Evolutionary conservation across 805 yeast genomes (phyloP).

Genomic region (Monosporozyma solicola): DNA sequence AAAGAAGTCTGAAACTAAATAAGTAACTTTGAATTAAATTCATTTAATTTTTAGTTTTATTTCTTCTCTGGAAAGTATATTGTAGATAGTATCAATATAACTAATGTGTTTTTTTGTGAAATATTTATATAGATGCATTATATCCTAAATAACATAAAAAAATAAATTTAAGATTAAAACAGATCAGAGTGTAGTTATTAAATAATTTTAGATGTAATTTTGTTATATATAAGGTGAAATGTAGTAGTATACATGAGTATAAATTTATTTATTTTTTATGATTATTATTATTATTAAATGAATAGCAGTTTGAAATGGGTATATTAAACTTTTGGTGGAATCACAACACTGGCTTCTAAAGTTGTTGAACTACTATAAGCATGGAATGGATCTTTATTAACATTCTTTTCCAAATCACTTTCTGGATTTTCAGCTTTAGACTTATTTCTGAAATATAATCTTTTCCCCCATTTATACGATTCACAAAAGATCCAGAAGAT

Average conservation of each 20-base stretch:
- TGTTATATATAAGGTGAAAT: neutral
- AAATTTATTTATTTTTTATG: neutral
- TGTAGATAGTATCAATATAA: neutral
- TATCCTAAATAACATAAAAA: neutral
- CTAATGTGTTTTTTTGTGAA: neutral
- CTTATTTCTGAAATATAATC: constrained; percentile 40
- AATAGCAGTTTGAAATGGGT: neutral
- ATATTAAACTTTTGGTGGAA: constrained; percentile 4
- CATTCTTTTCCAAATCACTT: constrained; percentile 46
- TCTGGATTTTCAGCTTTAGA: constrained; percentile 48
- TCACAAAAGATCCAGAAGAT: constrained; percentile 56
- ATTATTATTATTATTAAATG: neutral
- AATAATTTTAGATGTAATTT: neutral
- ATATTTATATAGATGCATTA: neutral
- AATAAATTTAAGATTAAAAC: neutral
- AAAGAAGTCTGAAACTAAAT: constrained; percentile 9
- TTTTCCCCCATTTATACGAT: constrained; percentile 56
- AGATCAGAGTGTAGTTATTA: neutral
- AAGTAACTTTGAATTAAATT: neutral
- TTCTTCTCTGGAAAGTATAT: neutral
- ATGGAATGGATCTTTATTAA: constrained; percentile 45
- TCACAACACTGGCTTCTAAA: constrained; percentile 18
- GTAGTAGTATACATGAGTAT: neutral
- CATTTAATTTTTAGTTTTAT: neutral
- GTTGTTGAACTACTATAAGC: constrained; percentile 49